Evolutionary conservation across 768 basidiomycete genomes (phyloP), one percentile per base, ranked within the genome.

Genomic region (Suillus discolor): DNA sequence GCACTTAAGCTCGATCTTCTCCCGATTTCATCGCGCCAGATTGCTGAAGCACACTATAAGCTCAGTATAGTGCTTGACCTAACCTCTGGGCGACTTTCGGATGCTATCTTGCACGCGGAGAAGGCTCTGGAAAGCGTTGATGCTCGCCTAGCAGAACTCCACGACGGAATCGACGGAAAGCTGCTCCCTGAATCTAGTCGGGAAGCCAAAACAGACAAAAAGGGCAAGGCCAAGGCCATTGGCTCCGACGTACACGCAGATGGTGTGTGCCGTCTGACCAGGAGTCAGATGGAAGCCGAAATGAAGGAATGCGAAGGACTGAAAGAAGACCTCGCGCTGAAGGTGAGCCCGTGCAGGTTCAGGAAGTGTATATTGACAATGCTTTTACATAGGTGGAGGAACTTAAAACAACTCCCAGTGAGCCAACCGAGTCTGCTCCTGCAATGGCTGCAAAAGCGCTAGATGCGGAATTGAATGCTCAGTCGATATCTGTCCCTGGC

Each of bases 1-100:
- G 77, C 79, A 12, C 85, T 96, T 71, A 95, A 97, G 74, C 76
- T 79, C 11, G 80, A 85, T 11, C 80, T 96, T 41, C 85, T 97
- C 6, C 92, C 96, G 0, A 74, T 81, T n/a, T 92, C 92, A n/a
- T 96, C 94, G 5, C 90, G 96, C 53, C 93, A 96, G 70, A 90
- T 97, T 69, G 94, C 96, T 0, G 94, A 96, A 74, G 94, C 90
- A 7, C 94, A 97, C 75, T 97, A 95, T 75, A 96, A 96, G 74
- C 84, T 98, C 68, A 94, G 93, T 72, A 94, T 97, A 75, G 95
- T 93, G 15, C 89, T 96, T 47, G 96, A 98, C 74, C 86, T 97
- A 66, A 95, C 93, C 1, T 87, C 95, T 0, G 93, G 93, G 4
- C 86, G 91, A 13, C 87, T 96, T 6, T 82, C 88, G 16, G 92